phyloP scores from a whole-genome alignment of 257 asterid genomes.

The Solanum tacnaense region DNA sequence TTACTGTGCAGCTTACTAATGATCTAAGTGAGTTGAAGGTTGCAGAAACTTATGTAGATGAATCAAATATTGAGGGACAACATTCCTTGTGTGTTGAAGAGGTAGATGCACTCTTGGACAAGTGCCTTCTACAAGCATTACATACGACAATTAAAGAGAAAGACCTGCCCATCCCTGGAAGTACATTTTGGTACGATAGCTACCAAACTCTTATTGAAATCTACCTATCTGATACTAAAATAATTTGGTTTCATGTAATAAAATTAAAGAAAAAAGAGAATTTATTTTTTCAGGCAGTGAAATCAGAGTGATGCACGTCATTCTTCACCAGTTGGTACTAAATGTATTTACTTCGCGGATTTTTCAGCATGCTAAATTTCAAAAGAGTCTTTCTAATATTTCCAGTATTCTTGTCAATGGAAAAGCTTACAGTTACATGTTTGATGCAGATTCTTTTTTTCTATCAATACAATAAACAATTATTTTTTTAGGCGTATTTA shows the following conservation, averaged over 20 bases:
- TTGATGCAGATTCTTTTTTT: background rate
- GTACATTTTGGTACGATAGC: constrained; percentile 66
- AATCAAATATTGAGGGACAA: constrained; percentile 37
- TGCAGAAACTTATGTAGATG: constrained; percentile 30
- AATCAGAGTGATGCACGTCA: background rate
- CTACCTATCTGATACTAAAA: background rate
- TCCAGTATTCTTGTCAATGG: background rate
- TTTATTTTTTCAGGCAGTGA: background rate
- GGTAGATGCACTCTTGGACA: constrained; percentile 62
- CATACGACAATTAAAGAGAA: constrained; percentile 66
- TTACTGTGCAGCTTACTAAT: constrained; percentile 33
- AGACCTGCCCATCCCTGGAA: constrained; percentile 93
- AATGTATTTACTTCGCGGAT: background rate
- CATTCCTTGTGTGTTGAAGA: constrained; percentile 54
- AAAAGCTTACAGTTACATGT: background rate
- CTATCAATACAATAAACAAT: background rate
- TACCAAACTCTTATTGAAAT: background rate
- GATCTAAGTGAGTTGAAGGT: constrained; percentile 46
- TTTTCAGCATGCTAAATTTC: background rate
- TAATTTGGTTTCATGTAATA: background rate
- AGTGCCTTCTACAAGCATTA: constrained; percentile 86
- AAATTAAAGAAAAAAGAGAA: background rate
- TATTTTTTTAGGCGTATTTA: background rate
- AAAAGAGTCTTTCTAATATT: background rate
- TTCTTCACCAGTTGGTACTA: background rate